A percentile compares a stretch with the other conserved stretches of the same genome.
These are phyloP conservation scores for Tolypocladium album DNA, from an alignment of 2,329 filamentous ascomycete genomes.

Conservation along the genomic window DNA sequence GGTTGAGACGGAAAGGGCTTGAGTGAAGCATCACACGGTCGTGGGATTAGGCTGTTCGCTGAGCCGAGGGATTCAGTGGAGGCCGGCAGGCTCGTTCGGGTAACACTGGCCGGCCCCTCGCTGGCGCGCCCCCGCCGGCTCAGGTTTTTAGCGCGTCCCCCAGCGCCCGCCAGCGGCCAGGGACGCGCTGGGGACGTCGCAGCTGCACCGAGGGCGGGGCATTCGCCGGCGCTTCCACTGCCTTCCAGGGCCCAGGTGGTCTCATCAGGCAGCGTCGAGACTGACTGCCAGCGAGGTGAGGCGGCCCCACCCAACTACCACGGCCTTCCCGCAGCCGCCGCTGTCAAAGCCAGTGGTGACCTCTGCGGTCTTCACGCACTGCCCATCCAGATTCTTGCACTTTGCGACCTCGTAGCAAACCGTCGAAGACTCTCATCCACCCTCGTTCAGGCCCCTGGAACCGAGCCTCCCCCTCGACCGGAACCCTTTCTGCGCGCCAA, in stretches of 20 bases:
- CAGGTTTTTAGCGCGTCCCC: background rate
- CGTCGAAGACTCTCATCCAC: background rate
- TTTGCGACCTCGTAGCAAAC: background rate
- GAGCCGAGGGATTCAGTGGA: constrained; percentile 4
- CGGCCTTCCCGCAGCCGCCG: background rate
- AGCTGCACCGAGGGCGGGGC: background rate
- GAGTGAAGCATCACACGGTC: background rate
- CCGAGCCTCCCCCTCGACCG: background rate
- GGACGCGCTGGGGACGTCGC: background rate
- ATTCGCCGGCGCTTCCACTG: background rate
- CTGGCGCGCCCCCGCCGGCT: background rate
- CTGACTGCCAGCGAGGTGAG: background rate
- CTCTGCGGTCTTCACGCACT: background rate
- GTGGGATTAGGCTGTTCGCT: background rate
- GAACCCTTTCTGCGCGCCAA: background rate
- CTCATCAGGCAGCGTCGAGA: background rate
- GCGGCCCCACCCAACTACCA: background rate
- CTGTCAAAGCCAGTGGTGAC: background rate
- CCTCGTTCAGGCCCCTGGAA: background rate
- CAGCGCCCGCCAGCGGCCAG: background rate
- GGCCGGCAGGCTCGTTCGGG: background rate
- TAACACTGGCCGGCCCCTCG: background rate
- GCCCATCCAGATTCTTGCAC: background rate
- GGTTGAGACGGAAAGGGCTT: background rate
- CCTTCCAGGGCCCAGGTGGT: background rate